These are phyloP conservation scores for Speleostelium caveatum DNA, from an alignment of 78 protist genomes.

Conservation along the genomic window DNA sequence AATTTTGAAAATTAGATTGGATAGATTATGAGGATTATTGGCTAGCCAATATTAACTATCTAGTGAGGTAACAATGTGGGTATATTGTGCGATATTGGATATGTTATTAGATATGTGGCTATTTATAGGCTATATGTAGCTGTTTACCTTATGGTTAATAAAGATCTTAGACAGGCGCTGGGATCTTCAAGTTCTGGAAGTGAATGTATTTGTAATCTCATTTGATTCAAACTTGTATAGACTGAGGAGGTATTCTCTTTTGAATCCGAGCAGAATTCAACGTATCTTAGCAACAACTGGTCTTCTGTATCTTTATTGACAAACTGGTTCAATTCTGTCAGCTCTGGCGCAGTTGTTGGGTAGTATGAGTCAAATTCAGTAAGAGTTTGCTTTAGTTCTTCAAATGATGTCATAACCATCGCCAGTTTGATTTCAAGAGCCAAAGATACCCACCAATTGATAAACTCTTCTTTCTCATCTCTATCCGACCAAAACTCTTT, in stretches of 20 bases:
- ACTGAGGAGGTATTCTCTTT: slow-evolving; percentile 17
- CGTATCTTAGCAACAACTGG: background rate
- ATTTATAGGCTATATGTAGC: too few species aligned
- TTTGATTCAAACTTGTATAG: background rate
- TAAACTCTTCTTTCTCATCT: slow-evolving; percentile 19
- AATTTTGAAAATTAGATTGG: too few species aligned
- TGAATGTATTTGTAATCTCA: background rate
- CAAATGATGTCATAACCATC: slow-evolving; percentile 18
- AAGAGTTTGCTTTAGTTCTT: slow-evolving; percentile 12
- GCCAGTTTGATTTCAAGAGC: background rate
- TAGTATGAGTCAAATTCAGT: slow-evolving; percentile 2
- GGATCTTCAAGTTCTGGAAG: slow-evolving; percentile 6
- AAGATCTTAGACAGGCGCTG: background rate
- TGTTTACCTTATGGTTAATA: background rate
- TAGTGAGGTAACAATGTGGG: too few species aligned
- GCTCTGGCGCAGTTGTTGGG: slow-evolving; percentile 7
- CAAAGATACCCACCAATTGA: slow-evolving; percentile 11
- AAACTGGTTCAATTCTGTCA: background rate
- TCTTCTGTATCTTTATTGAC: background rate
- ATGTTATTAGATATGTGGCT: background rate
- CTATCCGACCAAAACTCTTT: slow-evolving; percentile 28
- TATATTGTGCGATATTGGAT: too few species aligned
- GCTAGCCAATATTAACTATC: too few species aligned
- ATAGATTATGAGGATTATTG: too few species aligned
- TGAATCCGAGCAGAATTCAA: background rate